A percentile compares a stretch with the other conserved stretches of the same genome.
These are phyloP conservation scores for Phytophthora fragariaefolia DNA, from an alignment of 352 stramenopile genomes.

Conservation along the genomic window DNA sequence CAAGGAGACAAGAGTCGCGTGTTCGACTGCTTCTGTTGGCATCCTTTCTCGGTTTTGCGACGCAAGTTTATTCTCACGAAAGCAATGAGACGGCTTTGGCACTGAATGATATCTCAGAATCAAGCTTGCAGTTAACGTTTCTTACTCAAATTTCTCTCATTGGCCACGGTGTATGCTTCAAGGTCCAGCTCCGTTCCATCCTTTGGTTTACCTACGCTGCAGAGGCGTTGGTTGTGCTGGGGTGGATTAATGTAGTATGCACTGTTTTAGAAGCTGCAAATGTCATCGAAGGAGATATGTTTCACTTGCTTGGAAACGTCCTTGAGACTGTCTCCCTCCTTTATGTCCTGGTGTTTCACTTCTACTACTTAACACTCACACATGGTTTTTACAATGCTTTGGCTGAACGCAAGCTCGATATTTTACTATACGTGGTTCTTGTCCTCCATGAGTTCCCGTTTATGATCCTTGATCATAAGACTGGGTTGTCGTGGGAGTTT, in stretches of 20 bases:
- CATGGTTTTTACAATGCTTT: conserved; percentile 6
- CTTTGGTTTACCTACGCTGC: conserved; percentile 16
- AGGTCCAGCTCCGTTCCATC: conserved; percentile 28
- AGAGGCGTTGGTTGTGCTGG: not conserved
- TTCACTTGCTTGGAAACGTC: conserved; percentile 13
- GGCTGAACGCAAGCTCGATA: conserved; percentile 17
- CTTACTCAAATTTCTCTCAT: conserved; percentile 47
- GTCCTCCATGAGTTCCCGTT: conserved; percentile 27
- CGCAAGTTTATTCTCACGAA: conserved; percentile 26
- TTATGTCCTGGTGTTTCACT: conserved; percentile 28
- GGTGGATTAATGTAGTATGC: conserved; percentile 1
- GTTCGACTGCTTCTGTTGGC: conserved; percentile 27
- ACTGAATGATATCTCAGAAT: conserved; percentile 43
- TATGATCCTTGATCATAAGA: conserved; percentile 9
- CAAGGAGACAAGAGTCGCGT: conserved; percentile 25
- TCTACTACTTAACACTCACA: conserved; percentile 26
- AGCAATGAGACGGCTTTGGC: conserved; percentile 7
- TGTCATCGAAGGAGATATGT: not conserved
- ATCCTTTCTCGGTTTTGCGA: conserved; percentile 26
- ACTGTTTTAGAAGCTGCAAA: not conserved
- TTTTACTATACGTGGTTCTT: conserved; percentile 22
- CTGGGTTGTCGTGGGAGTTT: conserved; percentile 21
- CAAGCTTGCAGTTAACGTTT: conserved; percentile 34
- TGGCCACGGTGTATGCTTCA: conserved; percentile 22
- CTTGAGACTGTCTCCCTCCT: conserved; percentile 22